phyloP scores from a whole-genome alignment of 116 monocot species.

The Iris pallida region DNA sequence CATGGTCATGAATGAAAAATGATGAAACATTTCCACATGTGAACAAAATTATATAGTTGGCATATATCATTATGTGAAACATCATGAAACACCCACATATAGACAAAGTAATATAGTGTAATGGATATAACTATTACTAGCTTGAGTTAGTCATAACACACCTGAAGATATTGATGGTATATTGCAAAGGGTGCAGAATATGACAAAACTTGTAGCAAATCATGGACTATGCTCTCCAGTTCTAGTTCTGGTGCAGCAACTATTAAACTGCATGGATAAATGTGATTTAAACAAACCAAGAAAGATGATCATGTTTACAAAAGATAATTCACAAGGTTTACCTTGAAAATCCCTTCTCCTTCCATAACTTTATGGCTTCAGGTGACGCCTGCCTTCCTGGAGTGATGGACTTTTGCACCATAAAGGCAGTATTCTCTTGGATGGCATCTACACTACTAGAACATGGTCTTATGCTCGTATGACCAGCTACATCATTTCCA shows the following conservation, averaged over 20 bases:
- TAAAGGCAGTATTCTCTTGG: constrained; percentile 10
- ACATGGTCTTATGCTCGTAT: not conserved
- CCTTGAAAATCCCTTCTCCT: constrained; percentile 76
- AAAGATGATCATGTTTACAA: not conserved
- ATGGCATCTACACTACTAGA: constrained; percentile 8
- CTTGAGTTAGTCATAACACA: constrained; percentile 3
- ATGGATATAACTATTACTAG: not conserved
- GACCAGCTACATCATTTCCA: not conserved
- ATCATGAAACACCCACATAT: not conserved
- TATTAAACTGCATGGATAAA: constrained; percentile 63
- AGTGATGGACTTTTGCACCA: constrained; percentile 25
- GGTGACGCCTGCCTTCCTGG: constrained; percentile 47
- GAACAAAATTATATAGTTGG: too few species aligned
- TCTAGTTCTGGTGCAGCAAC: constrained; percentile 76
- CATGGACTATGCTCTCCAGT: constrained; percentile 38
- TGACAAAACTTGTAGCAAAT: constrained; percentile 73
- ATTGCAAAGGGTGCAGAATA: constrained; percentile 89
- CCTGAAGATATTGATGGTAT: constrained; percentile 93
- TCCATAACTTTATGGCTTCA: constrained; percentile 59
- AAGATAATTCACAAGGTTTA: constrained; percentile 8
- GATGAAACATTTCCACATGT: too few species aligned
- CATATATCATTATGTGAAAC: not conserved
- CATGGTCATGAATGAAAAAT: too few species aligned
- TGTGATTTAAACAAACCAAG: not conserved
- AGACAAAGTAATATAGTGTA: not conserved